These are phyloP conservation scores for Crithidia expoeki DNA, from an alignment of 208 protist species.

Conservation along the genomic window DNA sequence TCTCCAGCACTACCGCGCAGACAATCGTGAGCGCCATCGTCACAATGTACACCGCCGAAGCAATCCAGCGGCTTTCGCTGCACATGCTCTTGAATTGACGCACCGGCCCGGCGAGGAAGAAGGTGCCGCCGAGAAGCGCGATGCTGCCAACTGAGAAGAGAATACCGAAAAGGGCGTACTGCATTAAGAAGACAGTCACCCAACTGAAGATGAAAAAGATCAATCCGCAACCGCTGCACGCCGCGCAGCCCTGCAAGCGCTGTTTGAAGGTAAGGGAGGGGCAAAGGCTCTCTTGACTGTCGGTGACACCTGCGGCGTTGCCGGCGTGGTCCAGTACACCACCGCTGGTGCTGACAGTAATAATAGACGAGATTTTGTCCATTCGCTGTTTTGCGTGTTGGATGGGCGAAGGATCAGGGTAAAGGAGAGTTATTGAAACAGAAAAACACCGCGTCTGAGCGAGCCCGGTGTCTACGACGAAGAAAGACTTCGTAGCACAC, in stretches of 20 bases:
- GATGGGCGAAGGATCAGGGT: not conserved
- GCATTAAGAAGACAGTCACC: constrained; percentile 58
- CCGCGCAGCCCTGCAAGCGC: constrained; percentile 67
- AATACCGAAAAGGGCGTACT: constrained; percentile 77
- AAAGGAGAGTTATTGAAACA: constrained; percentile 3
- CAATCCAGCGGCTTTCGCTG: constrained; percentile 74
- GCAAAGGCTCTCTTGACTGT: constrained; percentile 55
- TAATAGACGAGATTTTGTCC: constrained; percentile 57
- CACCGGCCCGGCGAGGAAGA: constrained; percentile 83
- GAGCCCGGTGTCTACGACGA: no score
- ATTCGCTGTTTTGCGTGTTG: constrained; percentile 17
- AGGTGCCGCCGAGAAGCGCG: constrained; percentile 48
- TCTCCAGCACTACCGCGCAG: constrained; percentile 58
- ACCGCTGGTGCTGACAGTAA: constrained; percentile 32
- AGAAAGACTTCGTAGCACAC: no score
- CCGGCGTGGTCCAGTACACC: constrained; percentile 25
- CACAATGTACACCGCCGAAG: constrained; percentile 71
- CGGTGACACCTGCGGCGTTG: constrained; percentile 12
- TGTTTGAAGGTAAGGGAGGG: constrained; percentile 79
- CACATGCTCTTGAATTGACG: constrained; percentile 88
- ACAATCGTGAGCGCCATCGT: constrained; percentile 77
- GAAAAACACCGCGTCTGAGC: no score
- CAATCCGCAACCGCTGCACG: constrained; percentile 52
- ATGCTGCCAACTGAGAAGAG: constrained; percentile 79
- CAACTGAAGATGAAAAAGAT: constrained; percentile 71